phyloP scores from a whole-genome alignment of 495 filamentous ascomycete genomes.

The Talaromyces borbonicus region DNA sequence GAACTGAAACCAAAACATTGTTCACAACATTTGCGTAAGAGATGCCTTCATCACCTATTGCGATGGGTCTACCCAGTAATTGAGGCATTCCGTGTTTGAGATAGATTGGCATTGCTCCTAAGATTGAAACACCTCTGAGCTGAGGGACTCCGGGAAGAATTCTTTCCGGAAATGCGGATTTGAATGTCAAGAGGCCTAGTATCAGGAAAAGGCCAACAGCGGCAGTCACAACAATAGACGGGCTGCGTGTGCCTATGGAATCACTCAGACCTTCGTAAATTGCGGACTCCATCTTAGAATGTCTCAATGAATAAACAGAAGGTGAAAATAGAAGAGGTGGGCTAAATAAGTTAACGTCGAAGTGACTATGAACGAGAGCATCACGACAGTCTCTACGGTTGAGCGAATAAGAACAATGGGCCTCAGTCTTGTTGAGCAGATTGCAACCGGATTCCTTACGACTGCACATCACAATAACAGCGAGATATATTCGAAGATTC shows the following conservation, averaged over 20 bases:
- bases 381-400: constrained; percentile 10
- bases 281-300: constrained; percentile 8
- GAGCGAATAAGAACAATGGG: constrained; percentile 4
- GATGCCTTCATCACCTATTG: constrained; percentile 13
- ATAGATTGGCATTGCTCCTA: constrained; percentile 13
- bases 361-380: not conserved
- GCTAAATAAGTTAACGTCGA: not conserved
- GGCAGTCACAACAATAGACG: constrained; percentile 10
- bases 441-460: constrained; percentile 21
- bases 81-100: constrained; percentile 13
- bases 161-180: constrained; percentile 8
- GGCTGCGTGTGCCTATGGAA: constrained; percentile 4
- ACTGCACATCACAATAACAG: constrained; percentile 23
- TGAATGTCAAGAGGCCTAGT: constrained; percentile 13
- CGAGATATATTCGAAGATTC: constrained; percentile 24
- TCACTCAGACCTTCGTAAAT: constrained; percentile 6
- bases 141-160: constrained; percentile 11
- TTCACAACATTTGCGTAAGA: constrained; percentile 12
- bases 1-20: constrained; percentile 12
- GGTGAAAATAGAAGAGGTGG: not conserved
- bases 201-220: constrained; percentile 11
- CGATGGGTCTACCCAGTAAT: constrained; percentile 12
- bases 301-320: not conserved
- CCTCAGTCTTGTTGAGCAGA: not conserved
- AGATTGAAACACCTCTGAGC: constrained; percentile 13